These are phyloP conservation scores for Metarhizium sp. DNA, from an alignment of 2,329 filamentous ascomycete species.

Conservation along the genomic window DNA sequence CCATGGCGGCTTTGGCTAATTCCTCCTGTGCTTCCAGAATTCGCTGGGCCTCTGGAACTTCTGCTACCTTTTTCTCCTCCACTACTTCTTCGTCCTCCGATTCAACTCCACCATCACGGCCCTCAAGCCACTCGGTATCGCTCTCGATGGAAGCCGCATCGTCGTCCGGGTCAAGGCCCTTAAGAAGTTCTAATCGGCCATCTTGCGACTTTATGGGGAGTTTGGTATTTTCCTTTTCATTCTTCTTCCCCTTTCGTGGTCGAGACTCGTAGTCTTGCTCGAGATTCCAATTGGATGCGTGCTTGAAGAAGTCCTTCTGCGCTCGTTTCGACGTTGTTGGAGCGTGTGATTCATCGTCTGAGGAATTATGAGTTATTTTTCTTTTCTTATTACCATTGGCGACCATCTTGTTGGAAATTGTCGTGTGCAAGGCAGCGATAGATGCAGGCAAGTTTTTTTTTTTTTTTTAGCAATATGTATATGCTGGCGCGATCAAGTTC, in stretches of 20 bases:
- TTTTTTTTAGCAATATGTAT: neutral
- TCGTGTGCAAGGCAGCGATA: neutral
- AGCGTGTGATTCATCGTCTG: slow-evolving; percentile 32
- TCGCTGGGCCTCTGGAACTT: slow-evolving; percentile 67
- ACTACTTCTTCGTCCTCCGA: slow-evolving; percentile 35
- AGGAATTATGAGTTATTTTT: slow-evolving; percentile 44
- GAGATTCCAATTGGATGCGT: slow-evolving; percentile 76
- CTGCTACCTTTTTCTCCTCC: slow-evolving; percentile 40
- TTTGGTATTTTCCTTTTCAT: slow-evolving; percentile 59
- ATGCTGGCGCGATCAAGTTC: neutral
- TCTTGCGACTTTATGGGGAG: slow-evolving; percentile 82
- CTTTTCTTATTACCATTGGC: slow-evolving; percentile 45
- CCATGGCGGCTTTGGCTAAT: slow-evolving; percentile 68
- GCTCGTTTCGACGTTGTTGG: slow-evolving; percentile 27
- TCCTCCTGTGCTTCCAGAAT: slow-evolving; percentile 87
- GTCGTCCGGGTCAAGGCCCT: slow-evolving; percentile 46
- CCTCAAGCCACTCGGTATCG: slow-evolving; percentile 56
- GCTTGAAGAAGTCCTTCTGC: slow-evolving; percentile 61
- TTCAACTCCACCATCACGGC: slow-evolving; percentile 43
- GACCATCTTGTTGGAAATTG: slow-evolving; percentile 29
- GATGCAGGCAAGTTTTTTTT: neutral
- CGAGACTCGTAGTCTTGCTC: slow-evolving; percentile 85
- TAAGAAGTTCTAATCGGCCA: slow-evolving; percentile 56
- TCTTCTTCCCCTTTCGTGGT: slow-evolving; percentile 70
- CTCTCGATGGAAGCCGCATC: slow-evolving; percentile 50